These are phyloP conservation scores for Mycena haematopus DNA, from an alignment of 768 basidiomycete genomes.

Conservation along the genomic window DNA sequence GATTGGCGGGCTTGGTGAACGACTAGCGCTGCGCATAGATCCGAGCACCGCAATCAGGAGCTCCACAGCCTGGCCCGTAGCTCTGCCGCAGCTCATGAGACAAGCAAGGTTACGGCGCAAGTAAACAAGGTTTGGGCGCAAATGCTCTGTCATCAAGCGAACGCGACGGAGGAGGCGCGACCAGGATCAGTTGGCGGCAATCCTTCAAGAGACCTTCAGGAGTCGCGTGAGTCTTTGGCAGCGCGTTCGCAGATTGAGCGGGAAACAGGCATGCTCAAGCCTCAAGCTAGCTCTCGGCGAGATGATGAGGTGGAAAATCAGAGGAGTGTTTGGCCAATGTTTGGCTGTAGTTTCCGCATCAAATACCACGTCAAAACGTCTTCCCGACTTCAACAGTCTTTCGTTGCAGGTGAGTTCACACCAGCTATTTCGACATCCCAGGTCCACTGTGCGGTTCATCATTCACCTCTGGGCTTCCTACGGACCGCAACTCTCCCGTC, in stretches of 20 bases:
- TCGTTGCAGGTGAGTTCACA: background rate
- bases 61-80: background rate
- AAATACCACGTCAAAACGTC: background rate
- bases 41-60: slow-evolving; percentile 14
- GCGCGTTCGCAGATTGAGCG: background rate
- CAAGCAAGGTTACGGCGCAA: slow-evolving; percentile 13
- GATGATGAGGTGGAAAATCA: background rate
- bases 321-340: background rate
- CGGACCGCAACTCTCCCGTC: background rate
- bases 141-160: slow-evolving; percentile 1
- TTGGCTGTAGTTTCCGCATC: background rate
- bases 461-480: background rate
- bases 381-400: background rate
- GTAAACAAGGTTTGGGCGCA: slow-evolving; percentile 25
- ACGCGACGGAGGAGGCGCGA: slow-evolving; percentile 12
- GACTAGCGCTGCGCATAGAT: slow-evolving; percentile 23
- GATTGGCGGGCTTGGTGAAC: slow-evolving; percentile 22
- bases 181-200: slow-evolving; percentile 14
- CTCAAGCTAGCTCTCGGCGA: background rate
- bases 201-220: background rate
- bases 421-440: background rate
- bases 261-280: background rate
- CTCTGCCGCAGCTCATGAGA: slow-evolving; percentile 2
- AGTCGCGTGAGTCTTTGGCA: slow-evolving; percentile 2
- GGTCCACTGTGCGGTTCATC: background rate